Base-by-base conservation (phyloP, 2,329 filamentous ascomycete species). In the Diaporthe longicolla region DNA sequence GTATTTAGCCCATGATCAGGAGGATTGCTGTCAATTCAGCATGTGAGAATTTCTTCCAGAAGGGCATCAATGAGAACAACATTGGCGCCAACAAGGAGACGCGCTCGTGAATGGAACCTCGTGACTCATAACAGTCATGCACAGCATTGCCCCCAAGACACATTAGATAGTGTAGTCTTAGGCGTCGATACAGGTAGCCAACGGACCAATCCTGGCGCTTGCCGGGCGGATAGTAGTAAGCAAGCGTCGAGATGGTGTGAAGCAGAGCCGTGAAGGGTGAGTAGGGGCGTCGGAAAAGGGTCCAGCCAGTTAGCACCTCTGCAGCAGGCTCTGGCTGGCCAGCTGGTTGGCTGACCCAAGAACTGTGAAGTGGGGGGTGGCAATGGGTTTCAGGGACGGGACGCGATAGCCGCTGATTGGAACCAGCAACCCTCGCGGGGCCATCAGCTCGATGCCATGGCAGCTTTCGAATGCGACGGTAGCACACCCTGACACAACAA, bases 71-170 rank as follows among this genome's bases (percentile, higher is more conserved):
- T 50, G 21, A 50, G 45, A 50, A 24, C 10, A 4, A 48, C 21
- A 24, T 7, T 48, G 43, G 8, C 10, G 11, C 21, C 45, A 50
- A 11, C 45, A 50, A 9, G 21, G 54, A 32, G 24, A 40, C 43
- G 29, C 58, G 45, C 29, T 52, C 43, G 29, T 32, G 29, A 52
- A 71, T 52, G 55, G 69, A 35, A 48, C 69, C 61, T 43, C 57
- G 57, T 63, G 57, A 71, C 69, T 66, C 69, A 26, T 29, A 35
- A 71, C 63, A 63, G 69, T 71, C 69, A 61, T 54, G 45, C 58
- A 61, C 57, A 71, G 54, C 57, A 63, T 63, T 54, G 45, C 45
- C 48, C 57, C 48, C 57, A 15, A 71, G 45, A 35, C n/a, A 61
- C 55, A 40, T 13, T 70, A 59, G 40, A 17, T 50, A 37, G 40